phyloP scores from a whole-genome alignment of 805 yeast genomes.

The Starmerella sirachaensis region DNA sequence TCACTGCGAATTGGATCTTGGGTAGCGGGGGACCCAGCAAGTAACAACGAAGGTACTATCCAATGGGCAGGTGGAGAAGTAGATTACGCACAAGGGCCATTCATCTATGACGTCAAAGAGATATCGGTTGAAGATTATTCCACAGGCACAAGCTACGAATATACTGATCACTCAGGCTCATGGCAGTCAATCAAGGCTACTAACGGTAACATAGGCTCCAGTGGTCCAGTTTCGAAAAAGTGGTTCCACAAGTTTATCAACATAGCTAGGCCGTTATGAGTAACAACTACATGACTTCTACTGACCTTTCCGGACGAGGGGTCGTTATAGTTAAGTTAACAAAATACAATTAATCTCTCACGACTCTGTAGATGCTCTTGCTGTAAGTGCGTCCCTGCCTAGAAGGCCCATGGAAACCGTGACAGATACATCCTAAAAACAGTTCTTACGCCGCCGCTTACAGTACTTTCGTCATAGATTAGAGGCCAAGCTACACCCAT shows the following conservation, averaged over 20 bases:
- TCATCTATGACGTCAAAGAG: conserved; percentile 49
- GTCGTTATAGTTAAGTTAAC: neutral
- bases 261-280: conserved; percentile 23
- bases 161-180: conserved; percentile 32
- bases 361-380: too few relatives aligned
- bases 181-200: conserved; percentile 33
- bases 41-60: conserved; percentile 47
- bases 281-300: too few relatives aligned
- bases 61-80: conserved; percentile 64
- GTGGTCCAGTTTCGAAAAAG: conserved; percentile 17
- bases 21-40: conserved; percentile 38
- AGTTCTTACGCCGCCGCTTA: too few relatives aligned
- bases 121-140: conserved; percentile 49
- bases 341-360: too few relatives aligned
- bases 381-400: too few relatives aligned
- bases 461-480: too few relatives aligned
- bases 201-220: conserved; percentile 45
- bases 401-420: too few relatives aligned
- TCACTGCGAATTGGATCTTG: conserved; percentile 49
- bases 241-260: conserved; percentile 28
- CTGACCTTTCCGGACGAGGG: neutral
- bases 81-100: conserved; percentile 36
- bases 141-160: conserved; percentile 35
- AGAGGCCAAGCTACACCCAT: too few relatives aligned
- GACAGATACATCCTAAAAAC: too few relatives aligned